These are phyloP conservation scores for Spergularia marina DNA, from an alignment of 148 eudicot species.

Conservation along the genomic window DNA sequence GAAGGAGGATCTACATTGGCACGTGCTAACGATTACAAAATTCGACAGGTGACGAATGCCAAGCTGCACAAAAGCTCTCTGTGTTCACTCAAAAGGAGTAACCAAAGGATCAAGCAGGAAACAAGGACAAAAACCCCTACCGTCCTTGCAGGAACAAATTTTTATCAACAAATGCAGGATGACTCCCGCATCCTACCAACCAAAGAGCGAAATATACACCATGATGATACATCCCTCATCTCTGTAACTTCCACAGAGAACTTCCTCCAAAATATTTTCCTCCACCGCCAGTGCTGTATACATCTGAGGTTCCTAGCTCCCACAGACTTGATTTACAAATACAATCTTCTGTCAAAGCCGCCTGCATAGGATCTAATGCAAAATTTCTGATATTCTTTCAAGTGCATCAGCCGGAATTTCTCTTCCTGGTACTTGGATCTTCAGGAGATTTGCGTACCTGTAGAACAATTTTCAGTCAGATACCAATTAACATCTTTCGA, in stretches of 20 bases:
- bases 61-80: constrained; percentile 9
- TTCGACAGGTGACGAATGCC: constrained; percentile 11
- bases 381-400: constrained; percentile 59
- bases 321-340: not conserved
- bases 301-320: not conserved
- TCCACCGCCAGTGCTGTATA: constrained; percentile 1
- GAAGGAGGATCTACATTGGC: constrained; percentile 9
- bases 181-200: not conserved
- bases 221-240: constrained; percentile 8
- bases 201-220: constrained; percentile 24
- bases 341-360: constrained; percentile 5
- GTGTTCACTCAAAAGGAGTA: constrained; percentile 8
- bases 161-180: constrained; percentile 15
- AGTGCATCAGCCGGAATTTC: constrained; percentile 83
- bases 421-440: constrained; percentile 84
- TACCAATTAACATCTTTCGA: constrained; percentile 4
- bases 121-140: not conserved
- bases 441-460: constrained; percentile 77
- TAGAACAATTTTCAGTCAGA: constrained; percentile 19
- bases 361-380: constrained; percentile 26
- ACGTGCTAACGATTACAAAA: constrained; percentile 22
- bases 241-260: constrained; percentile 11
- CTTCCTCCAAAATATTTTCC: constrained; percentile 10
- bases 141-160: not conserved
- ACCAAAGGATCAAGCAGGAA: not conserved